Percentiles rank a stretch among this genome's conserved stretches.
These are phyloP conservation scores for Crithidia bombi DNA, from an alignment of 208 protist species.

Conservation along the genomic window DNA sequence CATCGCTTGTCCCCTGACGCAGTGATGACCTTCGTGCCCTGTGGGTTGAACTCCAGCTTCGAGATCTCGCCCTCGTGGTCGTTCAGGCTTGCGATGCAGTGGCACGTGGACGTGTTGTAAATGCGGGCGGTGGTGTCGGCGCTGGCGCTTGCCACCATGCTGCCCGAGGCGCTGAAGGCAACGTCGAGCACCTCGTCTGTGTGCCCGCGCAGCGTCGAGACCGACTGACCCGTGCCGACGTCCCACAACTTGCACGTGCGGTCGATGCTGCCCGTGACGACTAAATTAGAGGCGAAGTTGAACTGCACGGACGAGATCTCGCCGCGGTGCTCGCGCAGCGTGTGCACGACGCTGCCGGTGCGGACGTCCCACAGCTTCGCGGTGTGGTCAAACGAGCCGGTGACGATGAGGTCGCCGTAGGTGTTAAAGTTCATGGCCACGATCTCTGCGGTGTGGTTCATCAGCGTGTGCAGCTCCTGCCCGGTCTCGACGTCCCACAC, in stretches of 20 bases:
- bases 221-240: slow-evolving; percentile 84
- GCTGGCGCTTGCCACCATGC: slow-evolving; percentile 92
- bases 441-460: slow-evolving; percentile 95
- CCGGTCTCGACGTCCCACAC: slow-evolving; percentile 95
- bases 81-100: slow-evolving; percentile 85
- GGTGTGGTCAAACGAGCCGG: slow-evolving; percentile 95
- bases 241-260: slow-evolving; percentile 96
- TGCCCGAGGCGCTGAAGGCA: slow-evolving; percentile 89
- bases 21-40: slow-evolving; percentile 94
- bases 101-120: slow-evolving; percentile 91
- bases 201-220: slow-evolving; percentile 91
- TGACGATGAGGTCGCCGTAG: slow-evolving; percentile 87
- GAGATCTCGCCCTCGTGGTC: slow-evolving; percentile 95
- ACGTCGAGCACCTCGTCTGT: slow-evolving; percentile 96
- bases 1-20: slow-evolving; percentile 94
- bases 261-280: slow-evolving; percentile 95
- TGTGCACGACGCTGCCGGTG: slow-evolving; percentile 83
- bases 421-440: slow-evolving; percentile 94
- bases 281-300: slow-evolving; percentile 91
- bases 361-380: slow-evolving; percentile 94
- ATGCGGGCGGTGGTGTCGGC: slow-evolving; percentile 94
- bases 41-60: slow-evolving; percentile 96
- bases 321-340: slow-evolving; percentile 91
- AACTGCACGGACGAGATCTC: slow-evolving; percentile 95
- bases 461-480: slow-evolving; percentile 83